Percentiles rank a stretch among this genome's conserved stretches.
These are phyloP conservation scores for Backusella tarrabulga DNA, from an alignment of 192 early-diverging fungal species.

Conservation along the genomic window DNA sequence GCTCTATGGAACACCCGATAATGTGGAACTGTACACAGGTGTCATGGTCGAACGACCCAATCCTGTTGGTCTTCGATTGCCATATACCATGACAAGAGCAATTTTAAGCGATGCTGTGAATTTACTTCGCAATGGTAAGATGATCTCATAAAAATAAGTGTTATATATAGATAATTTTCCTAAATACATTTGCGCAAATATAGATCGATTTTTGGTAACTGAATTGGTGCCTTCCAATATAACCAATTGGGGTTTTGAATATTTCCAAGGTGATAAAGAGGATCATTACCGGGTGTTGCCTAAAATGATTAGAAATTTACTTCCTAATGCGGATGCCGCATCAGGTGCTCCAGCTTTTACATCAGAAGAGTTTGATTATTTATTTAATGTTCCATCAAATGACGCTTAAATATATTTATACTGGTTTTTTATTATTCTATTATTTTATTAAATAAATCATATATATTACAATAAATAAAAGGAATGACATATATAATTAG, in stretches of 20 bases:
- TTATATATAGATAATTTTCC: no score
- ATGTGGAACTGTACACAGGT: conserved; percentile 50
- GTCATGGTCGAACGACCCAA: conserved; percentile 42
- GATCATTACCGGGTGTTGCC: conserved; percentile 17
- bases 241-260: conserved; percentile 45
- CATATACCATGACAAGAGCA: conserved; percentile 42
- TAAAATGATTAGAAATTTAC: conserved; percentile 5
- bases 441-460: not conserved
- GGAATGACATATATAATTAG: not conserved
- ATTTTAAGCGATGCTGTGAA: conserved; percentile 50
- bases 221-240: conserved; percentile 39
- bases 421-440: not conserved
- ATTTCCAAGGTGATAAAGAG: conserved; percentile 19
- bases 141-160: not conserved
- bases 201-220: conserved; percentile 44
- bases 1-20: conserved; percentile 41
- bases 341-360: conserved; percentile 1
- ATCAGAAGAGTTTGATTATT: not conserved
- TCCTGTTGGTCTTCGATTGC: conserved; percentile 41
- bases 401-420: not conserved
- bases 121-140: conserved; percentile 41
- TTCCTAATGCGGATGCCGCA: conserved; percentile 12
- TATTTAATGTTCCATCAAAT: not conserved
- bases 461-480: not conserved
- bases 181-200: not conserved